Conservation (phyloP, 2,329 filamentous ascomycete genomes). For the Lasiodiplodia sp. region DNA sequence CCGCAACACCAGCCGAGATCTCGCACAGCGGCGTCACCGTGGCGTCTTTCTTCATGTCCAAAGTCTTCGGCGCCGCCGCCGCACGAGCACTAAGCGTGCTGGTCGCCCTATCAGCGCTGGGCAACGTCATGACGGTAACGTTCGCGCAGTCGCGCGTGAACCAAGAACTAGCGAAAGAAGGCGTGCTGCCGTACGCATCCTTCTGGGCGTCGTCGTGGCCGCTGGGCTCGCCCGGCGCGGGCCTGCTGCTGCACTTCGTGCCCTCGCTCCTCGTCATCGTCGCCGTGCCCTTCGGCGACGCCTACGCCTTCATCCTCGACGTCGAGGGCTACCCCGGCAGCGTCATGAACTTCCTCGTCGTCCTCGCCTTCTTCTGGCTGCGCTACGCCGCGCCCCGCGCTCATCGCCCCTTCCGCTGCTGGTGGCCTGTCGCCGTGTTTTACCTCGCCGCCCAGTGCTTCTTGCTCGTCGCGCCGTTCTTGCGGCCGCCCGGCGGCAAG, state of each 20-base stretch:
- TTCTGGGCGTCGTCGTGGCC: slow-evolving; percentile 70
- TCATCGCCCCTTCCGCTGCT: slow-evolving; percentile 70
- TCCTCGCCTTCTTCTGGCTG: slow-evolving; percentile 66
- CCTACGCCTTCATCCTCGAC: slow-evolving; percentile 77
- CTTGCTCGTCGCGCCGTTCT: slow-evolving; percentile 68
- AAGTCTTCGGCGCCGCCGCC: slow-evolving; percentile 67
- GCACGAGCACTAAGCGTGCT: slow-evolving; percentile 63
- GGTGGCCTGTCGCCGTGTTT: slow-evolving; percentile 66
- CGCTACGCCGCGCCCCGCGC: slow-evolving; percentile 66
- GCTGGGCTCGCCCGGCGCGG: slow-evolving; percentile 72
- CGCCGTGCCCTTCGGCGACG: slow-evolving; percentile 68
- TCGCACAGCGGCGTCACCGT: slow-evolving; percentile 71
- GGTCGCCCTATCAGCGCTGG: slow-evolving; percentile 71
- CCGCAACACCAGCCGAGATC: slow-evolving; percentile 72
- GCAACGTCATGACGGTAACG: slow-evolving; percentile 76
- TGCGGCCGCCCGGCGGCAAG: slow-evolving; percentile 51
- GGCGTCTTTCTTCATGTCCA: slow-evolving; percentile 71
- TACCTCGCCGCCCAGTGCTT: slow-evolving; percentile 62
- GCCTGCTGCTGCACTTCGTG: slow-evolving; percentile 72
- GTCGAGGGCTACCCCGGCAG: slow-evolving; percentile 74
- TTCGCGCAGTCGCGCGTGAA: slow-evolving; percentile 73
- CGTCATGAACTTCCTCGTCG: slow-evolving; percentile 65
- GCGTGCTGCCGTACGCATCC: slow-evolving; percentile 70
- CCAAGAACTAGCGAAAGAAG: slow-evolving; percentile 75
- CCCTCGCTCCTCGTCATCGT: slow-evolving; percentile 72